Evolutionary conservation across 2,329 filamentous ascomycete genomes (phyloP).

Genomic region (Celoporthe dispersa): DNA sequence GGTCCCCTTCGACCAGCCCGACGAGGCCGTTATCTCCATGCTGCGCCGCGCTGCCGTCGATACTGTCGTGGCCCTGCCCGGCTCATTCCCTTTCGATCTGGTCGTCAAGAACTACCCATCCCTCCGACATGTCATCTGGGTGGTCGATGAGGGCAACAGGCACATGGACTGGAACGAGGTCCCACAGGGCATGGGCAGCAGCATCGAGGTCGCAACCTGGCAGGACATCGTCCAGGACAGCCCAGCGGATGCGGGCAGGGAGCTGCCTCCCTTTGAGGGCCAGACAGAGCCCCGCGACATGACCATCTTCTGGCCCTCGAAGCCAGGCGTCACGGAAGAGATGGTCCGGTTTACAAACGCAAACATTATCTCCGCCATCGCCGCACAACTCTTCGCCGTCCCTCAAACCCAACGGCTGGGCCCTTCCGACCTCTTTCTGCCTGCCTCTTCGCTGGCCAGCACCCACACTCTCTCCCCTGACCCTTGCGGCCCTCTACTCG

Average conservation of each 20-base stretch:
- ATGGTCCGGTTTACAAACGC: constrained; percentile 81
- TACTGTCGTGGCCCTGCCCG: constrained; percentile 81
- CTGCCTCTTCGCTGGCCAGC: constrained; percentile 79
- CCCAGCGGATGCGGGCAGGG: constrained; percentile 58
- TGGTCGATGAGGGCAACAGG: constrained; percentile 85
- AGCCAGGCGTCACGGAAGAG: constrained; percentile 59
- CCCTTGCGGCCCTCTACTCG: constrained; percentile 80
- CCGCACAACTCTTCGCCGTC: constrained; percentile 75
- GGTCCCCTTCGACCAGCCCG: constrained; percentile 78
- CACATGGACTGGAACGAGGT: constrained; percentile 97
- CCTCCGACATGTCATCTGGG: constrained; percentile 84
- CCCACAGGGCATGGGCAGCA: constrained; percentile 74
- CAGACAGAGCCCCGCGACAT: constrained; percentile 59
- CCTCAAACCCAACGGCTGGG: constrained; percentile 75
- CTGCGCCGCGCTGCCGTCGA: constrained; percentile 77
- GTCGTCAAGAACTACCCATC: constrained; percentile 71
- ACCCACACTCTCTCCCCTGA: constrained; percentile 80
- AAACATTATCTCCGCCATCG: constrained; percentile 87
- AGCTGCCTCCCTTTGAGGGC: constrained; percentile 67
- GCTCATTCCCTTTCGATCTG: constrained; percentile 79
- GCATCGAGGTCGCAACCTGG: constrained; percentile 87
- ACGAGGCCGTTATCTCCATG: constrained; percentile 71
- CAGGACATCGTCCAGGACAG: constrained; percentile 82
- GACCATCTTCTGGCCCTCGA: constrained; percentile 69
- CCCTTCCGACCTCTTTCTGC: constrained; percentile 79